These are phyloP conservation scores for Colletotrichum karsti DNA, from an alignment of 2,329 filamentous ascomycete species.

Conservation along the genomic window DNA sequence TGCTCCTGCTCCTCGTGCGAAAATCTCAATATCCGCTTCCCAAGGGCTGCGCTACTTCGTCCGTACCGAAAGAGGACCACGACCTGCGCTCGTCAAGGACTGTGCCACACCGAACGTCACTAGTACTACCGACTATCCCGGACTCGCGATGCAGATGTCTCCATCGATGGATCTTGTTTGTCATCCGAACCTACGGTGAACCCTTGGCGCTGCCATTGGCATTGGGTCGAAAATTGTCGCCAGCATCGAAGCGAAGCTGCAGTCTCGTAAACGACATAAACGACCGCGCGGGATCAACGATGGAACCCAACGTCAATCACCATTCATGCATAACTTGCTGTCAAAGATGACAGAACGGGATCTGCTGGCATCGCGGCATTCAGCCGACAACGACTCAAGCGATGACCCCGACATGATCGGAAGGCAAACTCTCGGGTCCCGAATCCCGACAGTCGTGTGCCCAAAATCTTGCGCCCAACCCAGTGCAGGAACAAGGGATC, in stretches of 20 bases:
- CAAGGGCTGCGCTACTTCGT: neutral
- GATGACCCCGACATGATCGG: neutral
- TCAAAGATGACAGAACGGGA: neutral
- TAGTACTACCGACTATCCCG: conserved; percentile 19
- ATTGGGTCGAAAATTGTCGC: neutral
- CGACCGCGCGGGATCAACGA: neutral
- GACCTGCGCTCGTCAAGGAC: neutral
- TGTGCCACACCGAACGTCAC: conserved; percentile 17
- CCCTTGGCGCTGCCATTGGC: conserved; percentile 2
- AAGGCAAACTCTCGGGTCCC: neutral
- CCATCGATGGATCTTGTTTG: conserved; percentile 24
- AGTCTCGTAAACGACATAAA: neutral
- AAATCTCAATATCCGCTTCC: neutral
- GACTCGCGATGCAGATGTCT: conserved; percentile 3
- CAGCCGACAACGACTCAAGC: neutral
- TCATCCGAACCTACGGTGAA: conserved; percentile 6
- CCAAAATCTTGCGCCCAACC: neutral
- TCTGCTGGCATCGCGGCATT: neutral
- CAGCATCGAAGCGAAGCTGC: neutral
- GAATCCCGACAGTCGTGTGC: neutral
- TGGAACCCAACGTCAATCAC: neutral
- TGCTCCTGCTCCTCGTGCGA: neutral
- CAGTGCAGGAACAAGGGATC: neutral
- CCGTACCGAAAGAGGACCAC: neutral
- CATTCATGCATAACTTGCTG: neutral